Evolutionary conservation across 2,329 filamentous ascomycete genomes (phyloP).

Genomic region (Stagonosporopsis vannaccii): DNA sequence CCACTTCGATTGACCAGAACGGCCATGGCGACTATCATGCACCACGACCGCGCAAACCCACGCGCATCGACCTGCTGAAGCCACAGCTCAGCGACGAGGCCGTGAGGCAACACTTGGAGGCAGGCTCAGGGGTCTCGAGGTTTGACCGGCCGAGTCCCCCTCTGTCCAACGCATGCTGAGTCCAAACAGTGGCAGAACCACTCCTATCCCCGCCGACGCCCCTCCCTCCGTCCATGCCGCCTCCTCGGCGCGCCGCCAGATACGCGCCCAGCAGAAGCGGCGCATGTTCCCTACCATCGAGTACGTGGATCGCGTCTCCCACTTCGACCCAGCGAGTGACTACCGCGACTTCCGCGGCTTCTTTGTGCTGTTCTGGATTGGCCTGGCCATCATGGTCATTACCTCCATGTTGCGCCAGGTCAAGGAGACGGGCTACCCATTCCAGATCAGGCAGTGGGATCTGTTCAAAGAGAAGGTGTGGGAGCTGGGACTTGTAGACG

Average conservation of each 20-base stretch:
- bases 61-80: conserved; percentile 44
- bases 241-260: conserved; percentile 82
- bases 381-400: conserved; percentile 93
- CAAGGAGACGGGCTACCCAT: conserved; percentile 88
- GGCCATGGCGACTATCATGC: conserved; percentile 39
- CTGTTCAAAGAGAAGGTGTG: conserved; percentile 88
- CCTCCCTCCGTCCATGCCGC: conserved; percentile 90
- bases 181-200: conserved; percentile 75
- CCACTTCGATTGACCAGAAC: conserved; percentile 41
- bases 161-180: conserved; percentile 23
- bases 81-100: conserved; percentile 45
- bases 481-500: conserved; percentile 83
- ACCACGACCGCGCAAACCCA: conserved; percentile 48
- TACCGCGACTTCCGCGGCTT: conserved; percentile 96
- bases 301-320: conserved; percentile 87
- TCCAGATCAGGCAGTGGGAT: conserved; percentile 86
- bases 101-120: conserved; percentile 29
- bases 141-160: conserved; percentile 46
- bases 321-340: conserved; percentile 92
- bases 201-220: conserved; percentile 85
- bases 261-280: conserved; percentile 79
- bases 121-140: conserved; percentile 48
- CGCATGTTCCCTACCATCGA: conserved; percentile 93
- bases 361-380: conserved; percentile 98
- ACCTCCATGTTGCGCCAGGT: conserved; percentile 93